Conservation (phyloP, 164 flowering plant species). For the Taxillus chinensis region DNA sequence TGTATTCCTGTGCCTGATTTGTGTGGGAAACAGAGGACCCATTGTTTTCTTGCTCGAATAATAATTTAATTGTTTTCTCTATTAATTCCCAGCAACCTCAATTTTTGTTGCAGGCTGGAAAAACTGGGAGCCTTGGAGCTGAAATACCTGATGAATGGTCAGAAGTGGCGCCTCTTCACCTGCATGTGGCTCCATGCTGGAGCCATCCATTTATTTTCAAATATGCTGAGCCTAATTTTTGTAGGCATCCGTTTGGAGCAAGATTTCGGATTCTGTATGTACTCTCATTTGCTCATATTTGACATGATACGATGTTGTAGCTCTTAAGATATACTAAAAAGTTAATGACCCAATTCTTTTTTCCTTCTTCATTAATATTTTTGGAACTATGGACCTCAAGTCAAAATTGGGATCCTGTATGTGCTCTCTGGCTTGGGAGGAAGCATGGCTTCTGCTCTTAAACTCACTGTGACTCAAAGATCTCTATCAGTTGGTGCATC, state of each 20-base stretch:
- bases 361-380: no score
- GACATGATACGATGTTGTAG: no score
- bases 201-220: conserved; percentile 52
- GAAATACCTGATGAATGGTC: conserved; percentile 21
- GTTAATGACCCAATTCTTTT: no score
- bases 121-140: conserved; percentile 50
- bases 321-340: neutral
- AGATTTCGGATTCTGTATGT: conserved; percentile 83
- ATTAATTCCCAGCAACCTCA: neutral
- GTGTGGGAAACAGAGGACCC: no score
- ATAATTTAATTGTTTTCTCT: no score
- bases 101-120: conserved; percentile 33
- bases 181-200: conserved; percentile 84
- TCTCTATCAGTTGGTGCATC: conserved; percentile 61
- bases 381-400: conserved; percentile 23
- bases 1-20: no score
- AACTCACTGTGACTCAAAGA: conserved; percentile 7
- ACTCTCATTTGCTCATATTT: neutral
- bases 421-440: conserved; percentile 64
- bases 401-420: conserved; percentile 44
- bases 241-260: conserved; percentile 69
- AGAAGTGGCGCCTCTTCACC: conserved; percentile 55
- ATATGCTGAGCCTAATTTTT: conserved; percentile 65
- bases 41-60: no score
- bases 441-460: conserved; percentile 43